Evolutionary conservation across 2,329 filamentous ascomycete species (phyloP).

Genomic region (Mariannaea elegans): DNA sequence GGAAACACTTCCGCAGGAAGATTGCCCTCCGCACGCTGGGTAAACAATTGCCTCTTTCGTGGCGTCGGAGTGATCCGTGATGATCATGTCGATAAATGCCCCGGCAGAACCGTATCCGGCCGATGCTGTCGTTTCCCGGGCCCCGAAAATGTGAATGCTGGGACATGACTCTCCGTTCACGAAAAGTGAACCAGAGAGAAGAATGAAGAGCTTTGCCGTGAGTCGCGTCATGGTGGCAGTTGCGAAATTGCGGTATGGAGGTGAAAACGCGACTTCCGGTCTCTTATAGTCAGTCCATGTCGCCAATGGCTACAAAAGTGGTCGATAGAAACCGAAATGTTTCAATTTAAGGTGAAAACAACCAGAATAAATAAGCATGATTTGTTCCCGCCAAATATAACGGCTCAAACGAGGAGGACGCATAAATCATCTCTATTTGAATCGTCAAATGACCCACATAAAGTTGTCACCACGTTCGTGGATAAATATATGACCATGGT

Average conservation of each 20-base stretch:
- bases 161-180: conserved; percentile 46
- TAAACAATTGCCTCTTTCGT: conserved; percentile 22
- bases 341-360: too few species aligned
- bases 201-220: neutral
- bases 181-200: conserved; percentile 20
- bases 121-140: conserved; percentile 58
- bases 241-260: too few species aligned
- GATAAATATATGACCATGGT: neutral
- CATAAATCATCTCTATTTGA: too few species aligned
- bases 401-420: too few species aligned
- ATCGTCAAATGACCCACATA: neutral
- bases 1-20: conserved; percentile 64
- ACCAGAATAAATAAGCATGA: too few species aligned
- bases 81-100: conserved; percentile 59
- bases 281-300: too few species aligned
- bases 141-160: conserved; percentile 55
- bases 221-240: neutral
- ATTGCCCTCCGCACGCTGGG: conserved; percentile 69
- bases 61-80: conserved; percentile 15
- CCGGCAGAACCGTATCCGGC: conserved; percentile 62
- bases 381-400: too few species aligned
- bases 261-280: too few species aligned
- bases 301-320: too few species aligned
- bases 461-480: neutral
- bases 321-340: too few species aligned